phyloP scores from a whole-genome alignment of 352 stramenopile genomes.

The Phytophthora sp. region DNA sequence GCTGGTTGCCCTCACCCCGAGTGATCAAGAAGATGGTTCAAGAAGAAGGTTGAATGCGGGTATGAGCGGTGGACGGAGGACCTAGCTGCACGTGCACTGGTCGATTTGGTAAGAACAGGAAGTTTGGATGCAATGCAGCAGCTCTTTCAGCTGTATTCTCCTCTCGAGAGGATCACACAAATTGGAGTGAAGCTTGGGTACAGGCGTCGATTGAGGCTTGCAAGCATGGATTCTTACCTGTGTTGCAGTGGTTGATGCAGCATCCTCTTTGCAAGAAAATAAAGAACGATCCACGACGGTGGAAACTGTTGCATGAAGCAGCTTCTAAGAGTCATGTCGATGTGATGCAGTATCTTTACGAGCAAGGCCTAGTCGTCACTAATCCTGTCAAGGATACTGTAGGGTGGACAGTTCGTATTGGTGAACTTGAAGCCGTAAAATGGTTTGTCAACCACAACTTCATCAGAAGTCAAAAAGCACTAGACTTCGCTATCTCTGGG shows the following conservation, averaged over 20 bases:
- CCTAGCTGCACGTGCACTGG: background rate
- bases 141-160: conserved; percentile 10
- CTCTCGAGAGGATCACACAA: background rate
- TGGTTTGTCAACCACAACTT: background rate
- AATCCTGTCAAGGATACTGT: too few species aligned
- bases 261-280: background rate
- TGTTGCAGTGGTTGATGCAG: background rate
- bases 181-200: background rate
- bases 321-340: background rate
- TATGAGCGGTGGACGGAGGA: background rate
- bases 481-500: background rate
- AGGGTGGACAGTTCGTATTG: too few species aligned
- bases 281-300: background rate
- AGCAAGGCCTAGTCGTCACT: background rate
- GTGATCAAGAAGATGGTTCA: background rate
- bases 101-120: background rate
- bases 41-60: conserved; percentile 2
- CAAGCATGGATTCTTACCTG: background rate
- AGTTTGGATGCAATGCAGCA: conserved; percentile 2
- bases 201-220: background rate
- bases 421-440: background rate
- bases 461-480: background rate
- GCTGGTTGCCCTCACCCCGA: background rate
- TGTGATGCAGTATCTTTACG: conserved; percentile 4
- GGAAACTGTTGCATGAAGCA: background rate